Evolutionary conservation across 2,329 filamentous ascomycete genomes (phyloP).

Genomic region (Aspergillus candidus): DNA sequence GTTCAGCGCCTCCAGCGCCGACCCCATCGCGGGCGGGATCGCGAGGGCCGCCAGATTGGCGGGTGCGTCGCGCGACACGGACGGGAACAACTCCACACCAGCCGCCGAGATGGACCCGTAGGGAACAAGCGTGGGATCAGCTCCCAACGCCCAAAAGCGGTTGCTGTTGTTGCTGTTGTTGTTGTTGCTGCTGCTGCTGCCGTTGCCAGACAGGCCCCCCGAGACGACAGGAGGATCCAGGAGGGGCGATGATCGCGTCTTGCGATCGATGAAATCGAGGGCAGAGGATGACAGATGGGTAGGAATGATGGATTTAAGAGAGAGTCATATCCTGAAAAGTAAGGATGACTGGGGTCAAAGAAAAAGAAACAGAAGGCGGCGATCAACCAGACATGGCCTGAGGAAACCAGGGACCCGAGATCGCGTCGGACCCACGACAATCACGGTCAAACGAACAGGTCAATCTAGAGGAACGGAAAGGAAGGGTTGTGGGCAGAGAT

Average conservation of each 20-base stretch:
- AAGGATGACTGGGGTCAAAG: too few species aligned
- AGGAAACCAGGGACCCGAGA: too few species aligned
- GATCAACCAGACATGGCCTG: not conserved
- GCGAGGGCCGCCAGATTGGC: constrained; percentile 59
- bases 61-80: constrained; percentile 36
- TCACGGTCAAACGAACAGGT: too few species aligned
- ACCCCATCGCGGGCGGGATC: constrained; percentile 57
- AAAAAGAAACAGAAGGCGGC: too few species aligned
- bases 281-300: too few species aligned
- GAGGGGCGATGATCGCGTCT: constrained; percentile 40
- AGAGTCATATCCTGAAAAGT: too few species aligned
- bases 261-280: constrained; percentile 17
- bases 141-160: constrained; percentile 43
- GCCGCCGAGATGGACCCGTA: constrained; percentile 33
- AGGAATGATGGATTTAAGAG: too few species aligned
- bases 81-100: constrained; percentile 34
- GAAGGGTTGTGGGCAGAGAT: too few species aligned
- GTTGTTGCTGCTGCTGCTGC: too few species aligned
- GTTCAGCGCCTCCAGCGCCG: constrained; percentile 54
- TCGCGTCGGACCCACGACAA: too few species aligned
- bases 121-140: constrained; percentile 26
- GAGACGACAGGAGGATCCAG: constrained; percentile 46
- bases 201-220: constrained; percentile 41
- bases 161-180: too few species aligned
- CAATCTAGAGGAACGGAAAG: too few species aligned